Evolutionary conservation across 1,284 basidiomycete species (phyloP).

Genomic region (Fomes fomentarius): DNA sequence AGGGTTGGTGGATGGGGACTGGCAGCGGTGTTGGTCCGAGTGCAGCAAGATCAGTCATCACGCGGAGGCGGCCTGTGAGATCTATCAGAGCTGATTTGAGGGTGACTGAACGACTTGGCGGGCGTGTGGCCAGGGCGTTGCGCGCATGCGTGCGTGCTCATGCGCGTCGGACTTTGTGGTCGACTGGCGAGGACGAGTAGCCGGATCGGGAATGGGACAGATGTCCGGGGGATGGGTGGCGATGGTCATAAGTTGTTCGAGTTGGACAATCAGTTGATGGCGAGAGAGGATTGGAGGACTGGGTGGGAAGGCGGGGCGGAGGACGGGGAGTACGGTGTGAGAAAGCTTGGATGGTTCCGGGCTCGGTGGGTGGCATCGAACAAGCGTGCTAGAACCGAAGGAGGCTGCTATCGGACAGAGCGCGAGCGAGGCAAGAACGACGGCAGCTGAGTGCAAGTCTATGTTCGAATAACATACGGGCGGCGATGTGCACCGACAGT

Average conservation of each 20-base stretch:
- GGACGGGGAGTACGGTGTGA: not conserved
- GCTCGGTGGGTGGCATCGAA: conserved; percentile 20
- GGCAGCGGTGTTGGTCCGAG: no score
- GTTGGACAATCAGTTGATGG: no score
- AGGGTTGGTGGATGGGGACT: no score
- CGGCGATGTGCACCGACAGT: no score
- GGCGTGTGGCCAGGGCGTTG: conserved; percentile 15
- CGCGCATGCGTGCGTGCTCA: conserved; percentile 4
- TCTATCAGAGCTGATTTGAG: conserved; percentile 21
- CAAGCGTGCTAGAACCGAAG: conserved; percentile 24
- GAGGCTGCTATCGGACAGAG: conserved; percentile 4
- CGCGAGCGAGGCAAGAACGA: no score
- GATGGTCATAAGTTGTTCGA: no score
- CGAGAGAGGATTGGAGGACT: not conserved
- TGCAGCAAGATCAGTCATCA: not conserved
- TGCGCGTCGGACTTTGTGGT: no score
- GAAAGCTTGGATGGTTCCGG: conserved; percentile 4
- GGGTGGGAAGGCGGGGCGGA: not conserved
- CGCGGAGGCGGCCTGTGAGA: conserved; percentile 10
- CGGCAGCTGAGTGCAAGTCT: no score
- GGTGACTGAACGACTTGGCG: conserved; percentile 17
- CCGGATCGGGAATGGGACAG: conserved; percentile 1
- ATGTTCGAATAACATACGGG: no score
- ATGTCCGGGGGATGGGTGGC: no score
- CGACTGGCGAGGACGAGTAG: not conserved